A percentile compares a stretch with the other conserved stretches of the same genome.
These are phyloP conservation scores for Xylaria curta DNA, from an alignment of 495 filamentous ascomycete genomes.

Conservation along the genomic window DNA sequence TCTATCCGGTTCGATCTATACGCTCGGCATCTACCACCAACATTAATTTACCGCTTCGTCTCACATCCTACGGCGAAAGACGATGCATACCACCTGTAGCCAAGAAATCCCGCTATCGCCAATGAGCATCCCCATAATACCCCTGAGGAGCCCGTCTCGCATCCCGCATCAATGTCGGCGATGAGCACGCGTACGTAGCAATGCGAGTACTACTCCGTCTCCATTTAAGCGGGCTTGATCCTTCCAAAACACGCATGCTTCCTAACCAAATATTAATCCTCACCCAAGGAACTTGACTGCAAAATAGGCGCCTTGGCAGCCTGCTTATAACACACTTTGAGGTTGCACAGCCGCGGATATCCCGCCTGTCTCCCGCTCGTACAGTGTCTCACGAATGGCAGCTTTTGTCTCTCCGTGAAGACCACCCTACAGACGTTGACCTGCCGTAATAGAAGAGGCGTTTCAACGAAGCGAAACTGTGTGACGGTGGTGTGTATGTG, in stretches of 20 bases:
- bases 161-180: background rate
- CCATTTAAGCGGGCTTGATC: background rate
- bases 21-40: background rate
- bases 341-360: background rate
- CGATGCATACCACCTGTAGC: background rate
- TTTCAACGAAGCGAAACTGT: background rate
- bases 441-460: background rate
- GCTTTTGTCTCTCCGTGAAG: background rate
- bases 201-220: background rate
- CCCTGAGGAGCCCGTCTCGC: background rate
- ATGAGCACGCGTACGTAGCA: background rate
- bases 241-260: background rate
- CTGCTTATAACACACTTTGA: background rate
- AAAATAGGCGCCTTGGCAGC: background rate
- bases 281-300: background rate
- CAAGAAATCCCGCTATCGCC: background rate
- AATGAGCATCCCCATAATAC: background rate
- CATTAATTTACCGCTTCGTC: background rate
- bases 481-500: background rate
- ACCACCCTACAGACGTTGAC: background rate
- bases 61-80: too few species aligned
- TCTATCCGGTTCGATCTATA: background rate
- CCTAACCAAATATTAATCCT: background rate
- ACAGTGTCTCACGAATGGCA: background rate
- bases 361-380: background rate